A percentile compares a stretch with the other conserved stretches of the same genome.
phyloP scores from a whole-genome alignment of 345 rosid species.

The Sisymbrium altissimum region DNA sequence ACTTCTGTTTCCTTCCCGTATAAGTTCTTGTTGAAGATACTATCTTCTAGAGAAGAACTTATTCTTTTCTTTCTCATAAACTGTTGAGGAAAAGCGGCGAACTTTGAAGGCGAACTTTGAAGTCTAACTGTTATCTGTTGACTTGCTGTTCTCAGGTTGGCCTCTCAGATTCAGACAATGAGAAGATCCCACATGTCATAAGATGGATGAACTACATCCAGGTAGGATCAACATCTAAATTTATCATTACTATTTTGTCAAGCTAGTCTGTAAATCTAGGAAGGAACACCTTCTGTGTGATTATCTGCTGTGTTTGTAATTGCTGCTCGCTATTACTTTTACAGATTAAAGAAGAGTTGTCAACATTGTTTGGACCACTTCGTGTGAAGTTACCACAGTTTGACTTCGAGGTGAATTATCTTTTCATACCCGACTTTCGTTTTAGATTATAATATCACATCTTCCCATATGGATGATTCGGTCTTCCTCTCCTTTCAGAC shows the following conservation, averaged over 20 bases:
- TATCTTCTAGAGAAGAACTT: background rate
- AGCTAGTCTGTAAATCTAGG: background rate
- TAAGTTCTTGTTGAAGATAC: background rate
- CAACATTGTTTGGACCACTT: slow-evolving; percentile 49
- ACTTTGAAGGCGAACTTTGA: background rate
- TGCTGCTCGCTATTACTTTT: background rate
- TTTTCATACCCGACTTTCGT: slow-evolving; percentile 3
- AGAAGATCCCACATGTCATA: slow-evolving; percentile 57
- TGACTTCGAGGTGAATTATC: slow-evolving; percentile 50
- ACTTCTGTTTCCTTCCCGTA: background rate
- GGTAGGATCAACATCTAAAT: slow-evolving; percentile 37
- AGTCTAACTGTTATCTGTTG: slow-evolving; percentile 8
- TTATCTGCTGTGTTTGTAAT: background rate
- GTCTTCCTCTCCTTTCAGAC: background rate
- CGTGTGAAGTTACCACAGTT: slow-evolving; percentile 51
- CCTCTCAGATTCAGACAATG: slow-evolving; percentile 48
- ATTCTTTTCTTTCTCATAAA: background rate
- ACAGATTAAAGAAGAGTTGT: slow-evolving; percentile 57
- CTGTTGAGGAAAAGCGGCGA: background rate
- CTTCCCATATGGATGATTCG: background rate
- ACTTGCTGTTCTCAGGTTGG: slow-evolving; percentile 43
- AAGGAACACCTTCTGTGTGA: background rate
- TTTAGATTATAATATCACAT: background rate
- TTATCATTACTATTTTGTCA: background rate
- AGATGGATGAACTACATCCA: slow-evolving; percentile 93